Evolutionary conservation across 1,139 yeast genomes (phyloP).

Genomic region (Candida sanyaensis): DNA sequence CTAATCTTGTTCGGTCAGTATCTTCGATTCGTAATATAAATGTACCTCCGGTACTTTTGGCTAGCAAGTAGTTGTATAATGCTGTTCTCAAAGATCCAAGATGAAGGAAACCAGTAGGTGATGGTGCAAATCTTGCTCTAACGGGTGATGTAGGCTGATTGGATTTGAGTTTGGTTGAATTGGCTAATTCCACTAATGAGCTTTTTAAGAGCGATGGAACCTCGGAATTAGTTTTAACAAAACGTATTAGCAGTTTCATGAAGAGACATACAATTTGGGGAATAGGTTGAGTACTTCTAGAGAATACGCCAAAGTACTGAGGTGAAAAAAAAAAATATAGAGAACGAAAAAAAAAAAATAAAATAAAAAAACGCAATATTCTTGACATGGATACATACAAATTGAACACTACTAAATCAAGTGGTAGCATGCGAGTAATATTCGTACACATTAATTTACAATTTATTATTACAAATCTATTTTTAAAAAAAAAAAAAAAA

Average conservation of each 20-base stretch:
- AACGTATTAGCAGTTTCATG: not conserved
- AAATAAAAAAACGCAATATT: not conserved
- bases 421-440: not conserved
- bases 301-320: not conserved
- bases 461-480: not conserved
- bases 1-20: conserved; percentile 81
- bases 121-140: conserved; percentile 94
- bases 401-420: too few relatives aligned
- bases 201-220: not conserved
- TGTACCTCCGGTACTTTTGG: conserved; percentile 76
- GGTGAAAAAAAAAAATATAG: not conserved
- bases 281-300: too few relatives aligned
- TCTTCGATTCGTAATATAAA: conserved; percentile 86
- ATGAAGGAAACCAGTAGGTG: conserved; percentile 94
- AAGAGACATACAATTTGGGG: not conserved
- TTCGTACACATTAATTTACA: not conserved
- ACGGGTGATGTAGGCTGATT: conserved; percentile 60
- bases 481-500: not conserved
- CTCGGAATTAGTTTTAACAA: not conserved
- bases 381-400: too few relatives aligned
- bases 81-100: conserved; percentile 94
- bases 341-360: not conserved
- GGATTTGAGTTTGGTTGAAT: not conserved
- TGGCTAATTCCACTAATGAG: not conserved
- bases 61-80: conserved; percentile 80